Evolutionary conservation across 108 stramenopile species (phyloP).

Genomic region (Cyclotella baltica): DNA sequence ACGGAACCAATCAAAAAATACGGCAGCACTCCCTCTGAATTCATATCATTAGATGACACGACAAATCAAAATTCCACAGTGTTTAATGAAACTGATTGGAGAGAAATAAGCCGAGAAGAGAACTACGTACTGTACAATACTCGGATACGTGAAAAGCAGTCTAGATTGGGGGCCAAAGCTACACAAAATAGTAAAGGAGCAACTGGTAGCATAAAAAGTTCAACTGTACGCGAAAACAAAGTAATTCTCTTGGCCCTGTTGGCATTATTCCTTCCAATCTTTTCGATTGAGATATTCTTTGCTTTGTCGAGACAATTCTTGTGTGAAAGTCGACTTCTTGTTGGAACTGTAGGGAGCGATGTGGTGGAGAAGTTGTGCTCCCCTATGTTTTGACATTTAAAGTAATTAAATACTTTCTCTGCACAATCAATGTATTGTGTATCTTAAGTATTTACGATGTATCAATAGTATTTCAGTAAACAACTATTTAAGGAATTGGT

Average conservation of each 20-base stretch:
- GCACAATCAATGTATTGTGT: not conserved
- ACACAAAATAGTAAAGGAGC: slow-evolving; percentile 8
- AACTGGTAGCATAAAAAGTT: slow-evolving; percentile 15
- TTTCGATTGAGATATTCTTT: slow-evolving; percentile 79
- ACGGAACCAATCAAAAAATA: not conserved
- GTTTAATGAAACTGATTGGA: slow-evolving; percentile 63
- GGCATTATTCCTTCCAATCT: slow-evolving; percentile 79
- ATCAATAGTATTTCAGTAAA: no score
- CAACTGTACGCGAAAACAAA: slow-evolving; percentile 42
- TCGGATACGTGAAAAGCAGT: slow-evolving; percentile 29
- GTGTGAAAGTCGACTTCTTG: slow-evolving; percentile 46
- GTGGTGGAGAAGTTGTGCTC: not conserved
- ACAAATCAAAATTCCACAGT: slow-evolving; percentile 9
- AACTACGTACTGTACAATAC: slow-evolving; percentile 78
- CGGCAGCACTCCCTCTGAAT: not conserved
- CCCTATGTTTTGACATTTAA: not conserved
- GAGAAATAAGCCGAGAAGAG: slow-evolving; percentile 75
- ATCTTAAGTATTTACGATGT: no score
- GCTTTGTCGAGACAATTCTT: slow-evolving; percentile 74
- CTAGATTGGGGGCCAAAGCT: no score
- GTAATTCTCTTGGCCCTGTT: slow-evolving; percentile 60
- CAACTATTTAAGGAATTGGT: no score
- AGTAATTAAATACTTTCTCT: not conserved
- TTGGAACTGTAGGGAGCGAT: not conserved
- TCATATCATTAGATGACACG: not conserved